A percentile compares a stretch with the other conserved stretches of the same genome.
Evolutionary conservation across 148 eudicot genomes (phyloP).

Genomic region (Rhododendron henanense): DNA sequence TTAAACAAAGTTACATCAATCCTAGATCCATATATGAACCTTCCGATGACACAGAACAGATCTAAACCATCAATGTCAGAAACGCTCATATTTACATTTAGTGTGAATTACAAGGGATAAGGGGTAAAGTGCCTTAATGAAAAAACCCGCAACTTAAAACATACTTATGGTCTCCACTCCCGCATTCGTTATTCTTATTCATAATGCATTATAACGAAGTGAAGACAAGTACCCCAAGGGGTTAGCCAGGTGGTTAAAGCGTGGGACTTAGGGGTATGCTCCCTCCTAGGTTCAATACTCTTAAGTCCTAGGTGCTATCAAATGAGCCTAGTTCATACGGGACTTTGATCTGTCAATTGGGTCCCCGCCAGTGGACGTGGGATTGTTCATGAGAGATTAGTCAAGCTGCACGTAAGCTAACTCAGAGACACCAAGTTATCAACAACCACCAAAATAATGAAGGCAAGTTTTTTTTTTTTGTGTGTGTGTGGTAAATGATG

Average conservation of each 20-base stretch:
- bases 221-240: neutral
- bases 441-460: neutral
- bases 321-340: neutral
- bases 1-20: conserved; percentile 24
- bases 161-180: neutral
- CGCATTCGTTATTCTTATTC: neutral
- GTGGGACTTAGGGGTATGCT: neutral
- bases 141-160: neutral
- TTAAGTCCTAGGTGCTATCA: neutral
- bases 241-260: neutral
- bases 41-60: neutral
- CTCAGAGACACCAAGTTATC: neutral
- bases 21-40: neutral
- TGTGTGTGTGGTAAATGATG: too few species aligned
- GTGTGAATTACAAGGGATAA: neutral
- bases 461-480: too few species aligned
- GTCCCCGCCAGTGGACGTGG: neutral
- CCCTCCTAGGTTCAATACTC: neutral
- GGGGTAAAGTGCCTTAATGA: neutral
- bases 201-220: neutral
- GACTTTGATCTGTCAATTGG: neutral
- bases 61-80: neutral
- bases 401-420: neutral
- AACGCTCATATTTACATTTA: neutral
- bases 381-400: neutral